Evolutionary conservation across 495 filamentous ascomycete species (phyloP), one percentile per base, ranked within the genome.

Genomic region (Aspergillus baeticus): DNA sequence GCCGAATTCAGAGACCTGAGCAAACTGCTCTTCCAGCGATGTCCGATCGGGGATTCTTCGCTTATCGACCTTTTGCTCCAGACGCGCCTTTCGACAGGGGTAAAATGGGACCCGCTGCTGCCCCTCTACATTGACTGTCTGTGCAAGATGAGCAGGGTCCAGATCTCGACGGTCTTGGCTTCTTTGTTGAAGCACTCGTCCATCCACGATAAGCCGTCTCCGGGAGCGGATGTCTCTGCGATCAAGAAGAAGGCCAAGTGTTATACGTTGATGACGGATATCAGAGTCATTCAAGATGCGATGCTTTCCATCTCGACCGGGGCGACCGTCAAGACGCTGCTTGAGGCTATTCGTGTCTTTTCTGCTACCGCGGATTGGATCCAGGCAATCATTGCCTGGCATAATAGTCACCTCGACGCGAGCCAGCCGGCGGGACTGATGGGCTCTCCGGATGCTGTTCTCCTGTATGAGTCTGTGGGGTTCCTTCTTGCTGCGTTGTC

Each of bases 41-140:
- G 47, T 11, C 71, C 71, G 1, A 54, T 78, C 10, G 57, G 68
- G 6, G 70, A 75, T 47, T 42, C 59, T 13, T 53, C 74, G 42
- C 73, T 90, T 39, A 77, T 87, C 54, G 81, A 87, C 53, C 63
- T 88, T 3, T 74, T 86, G 29, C 70, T 90, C 6, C 77, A 77
- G 21, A 82, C 84, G 2, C 78, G 78, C 22, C 64, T 68, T 13
- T 63, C 65, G 23, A 78, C 78, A 46, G 69, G 62, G 34, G 66
- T 78, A 61, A 72, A 71, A 55, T 80, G 87, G 69, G 88, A 91
- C 58, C 84, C 84, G 20, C 76, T 87, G 41, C 68, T 88, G 20
- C 76, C 79, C 5, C 72, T 80, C 17, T 92, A 91, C 69, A 66
- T 88, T 29, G 77, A 87, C 65, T 75, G 76, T 13, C 76, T 91